Evolutionary conservation across 139 green algal genomes (phyloP), one percentile per base, ranked within the genome.

Genomic region (Picochlorum sp.): DNA sequence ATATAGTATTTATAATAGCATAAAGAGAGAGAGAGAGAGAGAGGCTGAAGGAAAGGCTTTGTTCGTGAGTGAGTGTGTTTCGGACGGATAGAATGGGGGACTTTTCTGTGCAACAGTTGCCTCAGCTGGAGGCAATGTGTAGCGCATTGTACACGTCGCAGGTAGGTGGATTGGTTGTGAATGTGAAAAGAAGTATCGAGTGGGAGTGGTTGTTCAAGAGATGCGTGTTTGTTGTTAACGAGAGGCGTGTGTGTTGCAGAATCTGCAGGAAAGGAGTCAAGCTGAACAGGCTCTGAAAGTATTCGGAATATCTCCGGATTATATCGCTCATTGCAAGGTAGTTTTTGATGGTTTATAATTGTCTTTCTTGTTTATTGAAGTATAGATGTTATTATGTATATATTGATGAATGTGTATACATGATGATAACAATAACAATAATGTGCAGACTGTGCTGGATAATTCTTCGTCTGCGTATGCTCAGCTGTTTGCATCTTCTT

Each of bases 311-410:
- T 96, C 83, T 16, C 83, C 83, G 3, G 91, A 97, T 29, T 95
- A 95, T 59, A 79, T 96, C 14, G n/a, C 76, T 0, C 81, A 95
- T 57, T 92, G 89, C 67, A 88, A 90, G 76, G n/a, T n/a, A n/a
- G n/a, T n/a, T n/a, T n/a, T n/a, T n/a, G 79, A 89, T 55, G 0
- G 61, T 8, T n/a, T n/a, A n/a, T n/a, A n/a, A n/a, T n/a, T n/a
- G n/a, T n/a, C n/a, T n/a, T n/a, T n/a, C n/a, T n/a, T n/a, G n/a
- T n/a, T n/a, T n/a, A n/a, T n/a, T n/a, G n/a, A n/a, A n/a, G n/a
- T n/a, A 2, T 33, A 29, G 14, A 18, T 50, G 14, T 49, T 57
- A 2, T 2, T 55, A 12, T 25, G 22, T 7, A 5, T 30, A 18
- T 8, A 22, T 3, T 14, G 26, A 30, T n/a, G n/a, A n/a, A n/a